Evolutionary conservation across 306 rosid genomes (phyloP).

Genomic region (Bauhinia variegata): DNA sequence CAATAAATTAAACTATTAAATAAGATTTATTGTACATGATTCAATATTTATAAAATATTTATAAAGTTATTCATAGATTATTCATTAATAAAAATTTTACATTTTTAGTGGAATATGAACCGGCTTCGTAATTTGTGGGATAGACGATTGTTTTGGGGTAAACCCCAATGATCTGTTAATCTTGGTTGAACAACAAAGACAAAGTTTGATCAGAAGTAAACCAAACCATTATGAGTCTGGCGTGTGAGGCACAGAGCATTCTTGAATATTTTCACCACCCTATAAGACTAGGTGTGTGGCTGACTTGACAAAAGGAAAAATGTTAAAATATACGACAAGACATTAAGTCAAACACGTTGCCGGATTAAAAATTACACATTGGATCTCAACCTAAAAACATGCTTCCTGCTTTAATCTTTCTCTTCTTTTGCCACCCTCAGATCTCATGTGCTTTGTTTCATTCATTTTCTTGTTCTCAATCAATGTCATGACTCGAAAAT

Average conservation of each 20-base stretch:
- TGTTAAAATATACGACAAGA: background rate
- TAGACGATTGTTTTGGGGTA: too few species aligned
- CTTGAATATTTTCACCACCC: constrained; percentile 39
- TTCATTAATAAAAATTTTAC: too few species aligned
- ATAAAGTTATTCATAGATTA: too few species aligned
- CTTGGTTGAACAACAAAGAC: constrained; percentile 37
- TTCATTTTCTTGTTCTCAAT: constrained; percentile 35
- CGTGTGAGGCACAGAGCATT: constrained; percentile 42
- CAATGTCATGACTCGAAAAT: constrained; percentile 20
- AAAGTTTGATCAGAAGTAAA: constrained; percentile 34
- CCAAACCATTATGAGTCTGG: constrained; percentile 39
- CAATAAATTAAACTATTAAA: constrained; percentile 7
- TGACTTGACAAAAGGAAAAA: constrained; percentile 34
- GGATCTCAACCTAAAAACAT: constrained; percentile 14
- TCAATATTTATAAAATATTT: too few species aligned
- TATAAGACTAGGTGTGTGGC: constrained; percentile 37
- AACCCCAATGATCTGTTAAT: constrained; percentile 33
- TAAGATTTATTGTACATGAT: too few species aligned
- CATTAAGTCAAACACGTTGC: constrained; percentile 37
- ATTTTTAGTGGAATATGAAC: too few species aligned
- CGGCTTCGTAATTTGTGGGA: too few species aligned
- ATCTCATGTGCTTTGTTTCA: constrained; percentile 32
- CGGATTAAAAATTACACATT: constrained; percentile 39
- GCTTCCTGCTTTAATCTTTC: constrained; percentile 24
- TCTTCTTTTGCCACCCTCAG: too few species aligned